These are phyloP conservation scores for Ramularia endophylla DNA, from an alignment of 2,329 filamentous ascomycete species.

Conservation along the genomic window DNA sequence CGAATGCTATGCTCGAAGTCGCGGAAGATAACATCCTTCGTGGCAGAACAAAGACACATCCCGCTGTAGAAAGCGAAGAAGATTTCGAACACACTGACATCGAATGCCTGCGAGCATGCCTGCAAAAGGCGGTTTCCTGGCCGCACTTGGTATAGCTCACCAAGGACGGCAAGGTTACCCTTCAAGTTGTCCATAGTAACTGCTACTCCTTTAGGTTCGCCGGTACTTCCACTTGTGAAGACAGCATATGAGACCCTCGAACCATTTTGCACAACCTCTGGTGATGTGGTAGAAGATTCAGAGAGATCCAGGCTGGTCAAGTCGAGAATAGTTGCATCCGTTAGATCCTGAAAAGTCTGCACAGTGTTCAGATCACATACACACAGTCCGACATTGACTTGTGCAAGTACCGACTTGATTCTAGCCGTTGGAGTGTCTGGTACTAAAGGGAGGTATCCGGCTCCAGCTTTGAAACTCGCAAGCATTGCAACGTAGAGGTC, in stretches of 20 bases:
- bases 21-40: conserved; percentile 66
- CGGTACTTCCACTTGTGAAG: conserved; percentile 80
- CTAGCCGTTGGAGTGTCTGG: conserved; percentile 61
- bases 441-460: conserved; percentile 73
- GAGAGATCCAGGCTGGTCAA: conserved; percentile 28
- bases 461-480: conserved; percentile 66
- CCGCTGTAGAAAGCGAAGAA: conserved; percentile 77
- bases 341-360: conserved; percentile 11
- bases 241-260: conserved; percentile 64
- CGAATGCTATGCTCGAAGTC: conserved; percentile 66
- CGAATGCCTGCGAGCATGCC: conserved; percentile 77
- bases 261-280: conserved; percentile 33
- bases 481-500: conserved; percentile 69
- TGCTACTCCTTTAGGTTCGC: conserved; percentile 70
- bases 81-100: conserved; percentile 84
- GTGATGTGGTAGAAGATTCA: conserved; percentile 31
- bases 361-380: conserved; percentile 32
- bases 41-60: conserved; percentile 70
- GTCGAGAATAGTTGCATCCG: conserved; percentile 18
- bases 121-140: conserved; percentile 62
- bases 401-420: conserved; percentile 54
- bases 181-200: conserved; percentile 70
- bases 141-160: conserved; percentile 57
- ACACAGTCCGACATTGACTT: conserved; percentile 50
- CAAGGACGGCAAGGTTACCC: conserved; percentile 66